Conservation (phyloP, 2,329 filamentous ascomycete species). For the Epichloe glyceriae region DNA sequence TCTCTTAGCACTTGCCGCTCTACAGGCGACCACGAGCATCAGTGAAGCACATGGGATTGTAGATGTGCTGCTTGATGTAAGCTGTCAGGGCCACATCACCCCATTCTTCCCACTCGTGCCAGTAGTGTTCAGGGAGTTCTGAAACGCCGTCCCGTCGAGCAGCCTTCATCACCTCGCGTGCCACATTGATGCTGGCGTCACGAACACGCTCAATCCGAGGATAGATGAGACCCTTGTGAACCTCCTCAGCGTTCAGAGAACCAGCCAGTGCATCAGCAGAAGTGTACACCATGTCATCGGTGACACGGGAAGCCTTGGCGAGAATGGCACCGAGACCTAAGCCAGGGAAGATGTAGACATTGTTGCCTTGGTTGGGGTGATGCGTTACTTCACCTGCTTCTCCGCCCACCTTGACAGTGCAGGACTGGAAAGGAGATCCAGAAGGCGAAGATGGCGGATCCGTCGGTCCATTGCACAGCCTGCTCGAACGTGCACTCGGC, state of each 20-base stretch:
- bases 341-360: slow-evolving; percentile 90
- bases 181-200: slow-evolving; percentile 75
- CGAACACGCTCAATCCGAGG: slow-evolving; percentile 83
- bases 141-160: slow-evolving; percentile 74
- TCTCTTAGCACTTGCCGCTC: background rate
- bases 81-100: slow-evolving; percentile 47
- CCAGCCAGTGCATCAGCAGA: slow-evolving; percentile 71
- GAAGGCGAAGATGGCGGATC: slow-evolving; percentile 90
- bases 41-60: slow-evolving; percentile 39
- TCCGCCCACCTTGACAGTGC: slow-evolving; percentile 47
- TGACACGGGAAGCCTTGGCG: slow-evolving; percentile 73
- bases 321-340: slow-evolving; percentile 89
- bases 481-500: slow-evolving; percentile 97
- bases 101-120: slow-evolving; percentile 62
- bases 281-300: slow-evolving; percentile 94
- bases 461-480: slow-evolving; percentile 81
- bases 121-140: slow-evolving; percentile 51
- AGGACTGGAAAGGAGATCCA: slow-evolving; percentile 76
- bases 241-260: slow-evolving; percentile 68
- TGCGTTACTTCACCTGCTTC: slow-evolving; percentile 49
- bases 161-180: slow-evolving; percentile 84
- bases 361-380: slow-evolving; percentile 74
- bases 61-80: slow-evolving; percentile 48
- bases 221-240: slow-evolving; percentile 76
- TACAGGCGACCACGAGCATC: slow-evolving; percentile 23